A percentile compares a stretch with the other conserved stretches of the same genome.
Conservation (phyloP, 1,284 basidiomycete genomes). For the Sporisorium sorghi region DNA sequence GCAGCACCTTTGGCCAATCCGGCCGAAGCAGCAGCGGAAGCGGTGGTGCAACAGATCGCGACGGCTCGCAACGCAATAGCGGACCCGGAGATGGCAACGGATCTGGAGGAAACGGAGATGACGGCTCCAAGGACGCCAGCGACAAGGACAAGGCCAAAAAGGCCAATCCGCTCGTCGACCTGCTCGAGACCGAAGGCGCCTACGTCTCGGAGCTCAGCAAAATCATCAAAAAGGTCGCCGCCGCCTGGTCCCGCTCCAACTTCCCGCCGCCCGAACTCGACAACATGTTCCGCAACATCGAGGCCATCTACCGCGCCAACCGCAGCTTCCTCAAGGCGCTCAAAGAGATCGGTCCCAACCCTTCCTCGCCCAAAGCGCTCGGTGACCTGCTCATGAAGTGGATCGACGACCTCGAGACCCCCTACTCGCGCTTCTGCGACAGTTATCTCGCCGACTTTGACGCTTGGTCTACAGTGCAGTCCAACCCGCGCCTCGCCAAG, state of each 20-base stretch:
- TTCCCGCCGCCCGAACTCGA: slow-evolving; percentile 92
- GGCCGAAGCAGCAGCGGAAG: slow-evolving; percentile 11
- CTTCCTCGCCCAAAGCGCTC: slow-evolving; percentile 91
- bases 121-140: slow-evolving; percentile 21
- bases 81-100: slow-evolving; percentile 23
- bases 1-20: slow-evolving; percentile 7
- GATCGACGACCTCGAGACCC: slow-evolving; percentile 79
- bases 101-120: slow-evolving; percentile 36
- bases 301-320: slow-evolving; percentile 91
- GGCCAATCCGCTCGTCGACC: slow-evolving; percentile 85
- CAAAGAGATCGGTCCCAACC: slow-evolving; percentile 91
- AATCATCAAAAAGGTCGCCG: slow-evolving; percentile 95
- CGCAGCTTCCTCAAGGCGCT: slow-evolving; percentile 79
- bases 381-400: slow-evolving; percentile 97
- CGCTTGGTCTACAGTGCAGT: slow-evolving; percentile 80
- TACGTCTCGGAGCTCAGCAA: slow-evolving; percentile 93
- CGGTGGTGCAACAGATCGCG: slow-evolving; percentile 10
- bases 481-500: slow-evolving; percentile 78
- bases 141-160: slow-evolving; percentile 48
- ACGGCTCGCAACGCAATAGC: slow-evolving; percentile 26
- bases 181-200: slow-evolving; percentile 90
- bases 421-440: slow-evolving; percentile 84
- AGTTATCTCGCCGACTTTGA: slow-evolving; percentile 85
- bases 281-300: slow-evolving; percentile 91
- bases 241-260: slow-evolving; percentile 94